Evolutionary conservation across 2,329 filamentous ascomycete genomes (phyloP).

Genomic region (Colletotrichum noveboracense): DNA sequence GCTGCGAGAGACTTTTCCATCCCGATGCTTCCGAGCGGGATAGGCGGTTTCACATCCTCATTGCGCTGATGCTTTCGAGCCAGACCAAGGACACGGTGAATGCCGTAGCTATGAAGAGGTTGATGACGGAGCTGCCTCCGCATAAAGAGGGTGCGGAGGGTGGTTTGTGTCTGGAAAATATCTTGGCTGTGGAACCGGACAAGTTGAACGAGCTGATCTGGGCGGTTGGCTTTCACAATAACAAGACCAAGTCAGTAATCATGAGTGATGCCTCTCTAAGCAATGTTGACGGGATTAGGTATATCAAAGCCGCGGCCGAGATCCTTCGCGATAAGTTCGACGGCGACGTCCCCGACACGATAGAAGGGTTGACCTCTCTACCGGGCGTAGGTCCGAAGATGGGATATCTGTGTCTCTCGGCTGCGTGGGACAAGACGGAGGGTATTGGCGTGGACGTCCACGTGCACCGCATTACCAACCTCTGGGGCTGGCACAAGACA

Average conservation of each 20-base stretch:
- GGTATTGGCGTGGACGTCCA: constrained; percentile 96
- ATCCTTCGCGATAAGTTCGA: constrained; percentile 74
- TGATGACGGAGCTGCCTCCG: constrained; percentile 76
- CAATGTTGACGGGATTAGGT: constrained; percentile 34
- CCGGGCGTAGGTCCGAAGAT: constrained; percentile 95
- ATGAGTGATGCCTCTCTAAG: neutral
- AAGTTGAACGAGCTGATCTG: constrained; percentile 76
- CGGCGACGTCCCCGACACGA: constrained; percentile 81
- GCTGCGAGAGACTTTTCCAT: constrained; percentile 79
- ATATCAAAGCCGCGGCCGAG: constrained; percentile 75
- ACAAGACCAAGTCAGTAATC: constrained; percentile 73
- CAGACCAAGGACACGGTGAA: constrained; percentile 95
- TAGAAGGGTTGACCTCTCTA: constrained; percentile 75
- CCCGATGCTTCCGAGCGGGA: constrained; percentile 53
- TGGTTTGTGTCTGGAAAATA: constrained; percentile 76
- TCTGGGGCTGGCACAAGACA: constrained; percentile 91
- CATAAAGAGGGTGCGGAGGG: constrained; percentile 45
- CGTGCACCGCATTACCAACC: constrained; percentile 91
- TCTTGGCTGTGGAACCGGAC: constrained; percentile 73
- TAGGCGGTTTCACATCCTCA: constrained; percentile 83
- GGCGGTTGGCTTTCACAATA: constrained; percentile 92
- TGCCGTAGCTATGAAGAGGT: constrained; percentile 77
- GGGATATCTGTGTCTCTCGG: constrained; percentile 86
- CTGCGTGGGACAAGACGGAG: constrained; percentile 66
- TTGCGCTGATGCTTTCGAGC: constrained; percentile 87